phyloP scores from a whole-genome alignment of 2,329 filamentous ascomycete species.

The Dendrostoma leiphaemia region DNA sequence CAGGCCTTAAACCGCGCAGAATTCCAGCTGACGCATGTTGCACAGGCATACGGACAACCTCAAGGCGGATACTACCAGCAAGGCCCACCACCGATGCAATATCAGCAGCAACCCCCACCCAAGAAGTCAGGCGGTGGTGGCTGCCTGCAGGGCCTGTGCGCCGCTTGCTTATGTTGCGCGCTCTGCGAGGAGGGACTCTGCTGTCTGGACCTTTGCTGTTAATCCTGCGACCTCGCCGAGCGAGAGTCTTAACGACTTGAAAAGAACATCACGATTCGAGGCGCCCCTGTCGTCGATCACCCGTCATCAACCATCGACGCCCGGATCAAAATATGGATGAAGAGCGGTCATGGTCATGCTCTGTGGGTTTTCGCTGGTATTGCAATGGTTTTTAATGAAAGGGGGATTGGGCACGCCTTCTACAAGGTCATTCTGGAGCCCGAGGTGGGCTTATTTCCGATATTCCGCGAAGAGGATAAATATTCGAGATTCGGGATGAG shows the following conservation, averaged over 20 bases:
- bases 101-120: conserved; percentile 41
- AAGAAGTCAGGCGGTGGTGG: conserved; percentile 30
- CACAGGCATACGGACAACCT: conserved; percentile 37
- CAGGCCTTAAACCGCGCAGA: no score
- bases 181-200: conserved; percentile 50
- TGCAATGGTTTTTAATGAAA: not conserved
- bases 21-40: not conserved
- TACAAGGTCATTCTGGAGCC: not conserved
- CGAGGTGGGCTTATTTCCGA: not conserved
- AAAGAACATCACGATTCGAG: not conserved
- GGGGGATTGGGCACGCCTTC: not conserved
- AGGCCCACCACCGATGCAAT: conserved; percentile 43
- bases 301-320: no score
- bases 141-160: conserved; percentile 45
- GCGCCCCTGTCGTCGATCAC: no score
- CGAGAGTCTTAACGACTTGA: not conserved
- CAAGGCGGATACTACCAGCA: conserved; percentile 41
- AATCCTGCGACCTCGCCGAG: conserved; percentile 14
- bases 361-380: not conserved
- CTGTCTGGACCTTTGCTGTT: conserved; percentile 44
- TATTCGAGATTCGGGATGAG: not conserved
- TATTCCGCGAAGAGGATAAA: not conserved
- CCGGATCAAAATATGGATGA: no score
- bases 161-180: conserved; percentile 48
- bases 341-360: no score